phyloP scores from a whole-genome alignment of 148 eudicot genomes.

The Rhododendron ferrugineum region DNA sequence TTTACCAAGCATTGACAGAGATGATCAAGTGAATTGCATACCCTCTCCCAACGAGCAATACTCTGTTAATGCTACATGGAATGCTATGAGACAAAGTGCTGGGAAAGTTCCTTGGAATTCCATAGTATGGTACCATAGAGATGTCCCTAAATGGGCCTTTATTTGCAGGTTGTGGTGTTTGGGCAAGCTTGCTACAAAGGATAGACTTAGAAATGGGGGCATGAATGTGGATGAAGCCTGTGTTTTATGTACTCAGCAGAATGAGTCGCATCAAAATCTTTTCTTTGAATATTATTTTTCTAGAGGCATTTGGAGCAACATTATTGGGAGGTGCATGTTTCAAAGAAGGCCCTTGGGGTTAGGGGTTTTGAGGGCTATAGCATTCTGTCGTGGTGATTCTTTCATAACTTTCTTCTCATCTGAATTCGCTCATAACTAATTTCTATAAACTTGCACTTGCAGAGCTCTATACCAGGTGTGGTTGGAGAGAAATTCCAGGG shows the following conservation, averaged over 20 bases:
- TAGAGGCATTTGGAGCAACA: not conserved
- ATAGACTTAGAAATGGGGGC: too few species aligned
- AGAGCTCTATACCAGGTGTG: not conserved
- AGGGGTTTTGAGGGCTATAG: not conserved
- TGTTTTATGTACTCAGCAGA: too few species aligned
- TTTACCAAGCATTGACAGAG: not conserved
- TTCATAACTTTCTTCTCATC: too few species aligned
- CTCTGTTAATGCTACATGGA: not conserved
- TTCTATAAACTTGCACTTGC: not conserved
- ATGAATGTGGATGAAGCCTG: too few species aligned
- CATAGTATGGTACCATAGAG: not conserved
- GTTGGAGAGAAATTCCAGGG: not conserved
- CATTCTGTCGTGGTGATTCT: too few species aligned
- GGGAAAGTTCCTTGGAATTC: too few species aligned
- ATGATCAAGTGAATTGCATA: not conserved
- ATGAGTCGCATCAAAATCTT: too few species aligned
- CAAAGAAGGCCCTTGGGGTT: not conserved
- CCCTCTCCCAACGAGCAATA: not conserved
- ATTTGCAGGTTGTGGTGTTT: too few species aligned
- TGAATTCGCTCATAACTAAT: not conserved
- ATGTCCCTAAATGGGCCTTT: too few species aligned
- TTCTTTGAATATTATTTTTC: not conserved
- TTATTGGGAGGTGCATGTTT: not conserved
- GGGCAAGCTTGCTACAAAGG: too few species aligned
- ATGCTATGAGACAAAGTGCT: too few species aligned